Evolutionary conservation across 768 basidiomycete species (phyloP), one percentile per base, ranked within the genome.

Genomic region (Bullera alba): DNA sequence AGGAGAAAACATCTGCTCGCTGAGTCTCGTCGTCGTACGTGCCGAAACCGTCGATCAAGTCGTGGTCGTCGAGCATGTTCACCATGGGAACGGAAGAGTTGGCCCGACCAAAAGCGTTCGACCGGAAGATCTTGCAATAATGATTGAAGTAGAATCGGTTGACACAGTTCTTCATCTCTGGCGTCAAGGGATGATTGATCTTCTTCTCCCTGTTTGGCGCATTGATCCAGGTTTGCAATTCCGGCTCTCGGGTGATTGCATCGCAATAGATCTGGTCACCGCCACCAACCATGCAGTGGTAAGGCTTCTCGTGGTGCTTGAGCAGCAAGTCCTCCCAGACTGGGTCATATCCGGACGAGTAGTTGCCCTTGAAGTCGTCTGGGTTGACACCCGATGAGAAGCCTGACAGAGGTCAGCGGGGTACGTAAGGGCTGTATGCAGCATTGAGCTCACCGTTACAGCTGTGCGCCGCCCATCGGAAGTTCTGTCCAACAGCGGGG

Each of bases 271-370:
- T 77, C 69, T 93, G 91, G 69, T 93, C 90, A 10, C 91, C 90
- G 17, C 93, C 93, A 16, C 93, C 93, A 5, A 95, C 83, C 29
- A 97, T 77, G n/a, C 77, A 81, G 63, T 99, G 93, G 67, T 90
- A 90, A 0, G 93, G 91, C 50, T 76, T 75, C 62, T 81, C 79
- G 2, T 79, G 77, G 61, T 97, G 95, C 61, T 85, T 83, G 36
- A 80, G 75, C 22, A 97, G 79, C n/a, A 99, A 74, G 73, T 99
- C 92, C 54, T 82, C 78, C 93, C 93, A 99, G 10, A 96, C 81
- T 5, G 88, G 89, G 69, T 92, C 91, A 60, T 85, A 88, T 0
- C 61, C 82, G 64, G 82, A 92, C 0, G 86, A 85, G 7, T 85
- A 85, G 2, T 84, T 82, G 34, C 81, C 63, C 49, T 67, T 71